Conservation (phyloP, 1,284 basidiomycete genomes). For the Moniliophthora roreri region DNA sequence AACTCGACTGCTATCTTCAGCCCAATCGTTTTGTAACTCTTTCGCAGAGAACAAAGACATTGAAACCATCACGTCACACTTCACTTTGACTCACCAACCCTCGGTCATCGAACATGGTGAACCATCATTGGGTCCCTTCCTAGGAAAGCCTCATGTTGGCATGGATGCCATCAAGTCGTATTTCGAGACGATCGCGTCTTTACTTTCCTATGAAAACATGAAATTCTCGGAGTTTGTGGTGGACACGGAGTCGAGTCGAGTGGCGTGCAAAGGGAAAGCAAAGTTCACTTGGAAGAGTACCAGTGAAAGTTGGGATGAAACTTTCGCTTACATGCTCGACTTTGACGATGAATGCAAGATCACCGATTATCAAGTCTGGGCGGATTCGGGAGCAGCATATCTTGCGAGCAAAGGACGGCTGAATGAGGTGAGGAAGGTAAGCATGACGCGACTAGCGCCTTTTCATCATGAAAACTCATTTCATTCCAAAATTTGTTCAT, state of each 20-base stretch:
- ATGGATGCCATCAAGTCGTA: constrained; percentile 45
- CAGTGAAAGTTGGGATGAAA: constrained; percentile 57
- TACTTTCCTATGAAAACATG: constrained; percentile 43
- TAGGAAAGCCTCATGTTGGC: constrained; percentile 51
- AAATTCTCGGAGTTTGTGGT: constrained; percentile 42
- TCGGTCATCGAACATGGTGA: constrained; percentile 60
- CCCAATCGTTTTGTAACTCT: constrained; percentile 49
- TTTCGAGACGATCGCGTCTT: constrained; percentile 45
- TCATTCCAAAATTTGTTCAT: too few relatives aligned
- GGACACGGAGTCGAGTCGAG: constrained; percentile 44
- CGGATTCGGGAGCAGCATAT: constrained; percentile 64
- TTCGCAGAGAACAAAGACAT: constrained; percentile 47
- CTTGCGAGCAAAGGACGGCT: constrained; percentile 55
- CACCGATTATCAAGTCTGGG: constrained; percentile 63
- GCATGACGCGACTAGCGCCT: background rate
- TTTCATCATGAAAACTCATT: background rate
- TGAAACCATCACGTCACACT: constrained; percentile 46
- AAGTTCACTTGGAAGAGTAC: constrained; percentile 57
- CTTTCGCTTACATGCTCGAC: constrained; percentile 60
- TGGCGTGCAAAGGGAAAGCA: constrained; percentile 53
- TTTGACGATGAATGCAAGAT: constrained; percentile 60
- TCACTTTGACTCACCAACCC: constrained; percentile 45
- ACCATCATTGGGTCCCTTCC: constrained; percentile 53
- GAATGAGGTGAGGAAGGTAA: constrained; percentile 22
- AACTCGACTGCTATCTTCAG: constrained; percentile 39